A percentile compares a stretch with the other conserved stretches of the same genome.
Conservation (phyloP, 148 eudicot species). For the Gaultheria prostrata region DNA sequence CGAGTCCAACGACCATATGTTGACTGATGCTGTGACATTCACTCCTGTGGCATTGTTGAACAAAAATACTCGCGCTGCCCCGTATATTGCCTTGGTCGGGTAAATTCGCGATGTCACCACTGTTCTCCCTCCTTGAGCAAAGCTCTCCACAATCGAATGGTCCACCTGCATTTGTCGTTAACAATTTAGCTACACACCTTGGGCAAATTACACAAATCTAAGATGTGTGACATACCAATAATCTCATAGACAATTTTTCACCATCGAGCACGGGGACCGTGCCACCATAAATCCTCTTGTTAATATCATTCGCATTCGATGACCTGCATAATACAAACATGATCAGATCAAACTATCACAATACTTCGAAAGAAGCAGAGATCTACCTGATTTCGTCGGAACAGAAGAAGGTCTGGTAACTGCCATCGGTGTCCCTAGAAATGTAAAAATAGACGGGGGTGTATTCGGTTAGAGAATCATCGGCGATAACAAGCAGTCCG, state of each 20-base stretch:
- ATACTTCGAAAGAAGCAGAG: neutral
- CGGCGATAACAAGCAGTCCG: conserved; percentile 75
- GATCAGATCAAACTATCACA: neutral
- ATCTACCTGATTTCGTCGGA: conserved; percentile 67
- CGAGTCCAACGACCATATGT: conserved; percentile 25
- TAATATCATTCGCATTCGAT: conserved; percentile 57
- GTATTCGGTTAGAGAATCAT: conserved; percentile 59
- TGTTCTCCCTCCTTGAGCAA: conserved; percentile 28
- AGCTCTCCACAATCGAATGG: conserved; percentile 28
- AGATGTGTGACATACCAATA: conserved; percentile 49
- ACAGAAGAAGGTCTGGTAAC: conserved; percentile 60
- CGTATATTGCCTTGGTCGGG: conserved; percentile 21
- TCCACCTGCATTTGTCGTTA: conserved; percentile 13
- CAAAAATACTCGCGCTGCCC: conserved; percentile 18
- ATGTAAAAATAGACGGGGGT: conserved; percentile 86
- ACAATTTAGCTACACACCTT: neutral
- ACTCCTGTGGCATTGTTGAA: conserved; percentile 23
- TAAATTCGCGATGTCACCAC: conserved; percentile 24
- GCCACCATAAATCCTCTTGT: conserved; percentile 62
- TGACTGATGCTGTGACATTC: conserved; percentile 21
- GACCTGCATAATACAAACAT: conserved; percentile 41
- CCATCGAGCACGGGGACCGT: conserved; percentile 68
- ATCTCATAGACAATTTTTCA: conserved; percentile 58
- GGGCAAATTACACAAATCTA: neutral
- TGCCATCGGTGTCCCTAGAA: conserved; percentile 57